phyloP scores from a whole-genome alignment of 257 asterid genomes.

The Ballota nigra region DNA sequence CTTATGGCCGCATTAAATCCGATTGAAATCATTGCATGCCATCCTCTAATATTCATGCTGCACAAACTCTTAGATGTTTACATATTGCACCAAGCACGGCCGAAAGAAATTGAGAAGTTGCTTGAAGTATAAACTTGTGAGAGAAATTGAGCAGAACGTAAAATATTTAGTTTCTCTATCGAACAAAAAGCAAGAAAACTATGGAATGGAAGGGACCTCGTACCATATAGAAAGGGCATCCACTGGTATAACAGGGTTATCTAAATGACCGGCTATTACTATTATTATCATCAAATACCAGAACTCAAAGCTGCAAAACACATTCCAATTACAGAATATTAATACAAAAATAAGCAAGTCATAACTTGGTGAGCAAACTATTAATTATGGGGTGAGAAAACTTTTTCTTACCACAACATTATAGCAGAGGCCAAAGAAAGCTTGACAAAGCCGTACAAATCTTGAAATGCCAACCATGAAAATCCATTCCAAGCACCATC shows the following conservation, averaged over 20 bases:
- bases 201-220: not conserved
- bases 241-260: conserved; percentile 66
- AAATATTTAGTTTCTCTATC: too few species aligned
- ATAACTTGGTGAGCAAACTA: not conserved
- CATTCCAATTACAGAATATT: not conserved
- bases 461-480: conserved; percentile 71
- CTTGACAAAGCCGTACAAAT: conserved; percentile 57
- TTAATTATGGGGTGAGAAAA: not conserved
- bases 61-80: conserved; percentile 2
- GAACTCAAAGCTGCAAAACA: conserved; percentile 73
- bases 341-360: not conserved
- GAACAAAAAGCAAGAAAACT: not conserved
- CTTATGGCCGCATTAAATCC: conserved; percentile 93
- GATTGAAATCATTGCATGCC: conserved; percentile 74
- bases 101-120: not conserved
- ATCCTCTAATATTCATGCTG: conserved; percentile 81
- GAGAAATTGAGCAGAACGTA: not conserved
- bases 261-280: conserved; percentile 70
- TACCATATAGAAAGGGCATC: conserved; percentile 91
- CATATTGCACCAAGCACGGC: not conserved
- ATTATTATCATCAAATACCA: conserved; percentile 78
- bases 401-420: conserved; percentile 61
- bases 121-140: not conserved
- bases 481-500: conserved; percentile 87
- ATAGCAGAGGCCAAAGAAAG: conserved; percentile 81